Percentiles rank a stretch among this genome's conserved stretches.
phyloP scores from a whole-genome alignment of 768 basidiomycete species.

The Trametes maxima region DNA sequence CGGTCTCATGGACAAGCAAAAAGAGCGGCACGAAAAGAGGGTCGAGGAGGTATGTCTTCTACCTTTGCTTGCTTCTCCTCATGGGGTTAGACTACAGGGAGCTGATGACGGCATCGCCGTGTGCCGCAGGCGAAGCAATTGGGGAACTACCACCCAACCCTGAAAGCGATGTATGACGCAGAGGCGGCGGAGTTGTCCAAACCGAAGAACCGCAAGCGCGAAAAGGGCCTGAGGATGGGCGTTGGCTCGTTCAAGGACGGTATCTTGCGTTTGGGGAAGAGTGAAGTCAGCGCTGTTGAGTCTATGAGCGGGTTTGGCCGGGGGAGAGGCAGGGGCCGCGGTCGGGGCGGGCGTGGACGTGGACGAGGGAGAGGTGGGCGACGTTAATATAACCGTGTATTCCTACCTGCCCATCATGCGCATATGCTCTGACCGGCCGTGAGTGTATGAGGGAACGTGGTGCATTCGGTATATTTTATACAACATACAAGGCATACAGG shows the following conservation, averaged over 20 bases:
- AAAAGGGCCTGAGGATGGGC: conserved; percentile 74
- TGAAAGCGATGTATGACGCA: conserved; percentile 67
- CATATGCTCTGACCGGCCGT: background rate
- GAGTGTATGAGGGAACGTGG: background rate
- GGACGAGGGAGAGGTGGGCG: conserved; percentile 20
- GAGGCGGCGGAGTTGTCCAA: conserved; percentile 26
- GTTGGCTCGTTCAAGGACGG: conserved; percentile 77
- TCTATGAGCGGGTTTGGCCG: conserved; percentile 16
- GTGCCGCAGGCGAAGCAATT: conserved; percentile 69
- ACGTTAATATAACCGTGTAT: background rate
- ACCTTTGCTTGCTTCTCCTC: background rate
- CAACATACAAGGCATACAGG: conserved; percentile 3
- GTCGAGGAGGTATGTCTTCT: conserved; percentile 64
- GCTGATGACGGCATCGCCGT: background rate
- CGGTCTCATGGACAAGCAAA: conserved; percentile 65
- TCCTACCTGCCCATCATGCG: too few relatives aligned
- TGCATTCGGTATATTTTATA: background rate
- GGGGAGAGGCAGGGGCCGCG: conserved; percentile 3
- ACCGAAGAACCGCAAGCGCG: conserved; percentile 46
- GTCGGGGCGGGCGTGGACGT: conserved; percentile 25
- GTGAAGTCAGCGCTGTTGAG: conserved; percentile 53
- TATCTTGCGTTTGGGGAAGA: conserved; percentile 60
- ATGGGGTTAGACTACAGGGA: background rate
- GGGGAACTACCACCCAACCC: conserved; percentile 81
- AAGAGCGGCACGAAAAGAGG: conserved; percentile 51